Conservation (phyloP, 2,329 filamentous ascomycete species). For the Sclerotinia minor region DNA sequence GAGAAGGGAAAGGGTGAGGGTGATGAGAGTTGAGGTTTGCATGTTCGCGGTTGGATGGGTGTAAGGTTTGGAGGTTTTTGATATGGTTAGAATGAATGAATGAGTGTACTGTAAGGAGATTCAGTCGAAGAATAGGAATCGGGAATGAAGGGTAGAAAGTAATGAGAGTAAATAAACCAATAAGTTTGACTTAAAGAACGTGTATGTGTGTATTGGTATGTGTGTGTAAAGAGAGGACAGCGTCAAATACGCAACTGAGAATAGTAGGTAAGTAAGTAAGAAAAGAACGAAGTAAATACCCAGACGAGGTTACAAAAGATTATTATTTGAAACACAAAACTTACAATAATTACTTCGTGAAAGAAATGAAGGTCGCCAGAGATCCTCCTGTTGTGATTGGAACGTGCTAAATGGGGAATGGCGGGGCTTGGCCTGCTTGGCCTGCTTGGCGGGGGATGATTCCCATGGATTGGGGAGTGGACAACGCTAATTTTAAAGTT, state of each 20-base stretch:
- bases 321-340: not conserved
- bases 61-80: not conserved
- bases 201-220: not conserved
- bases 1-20: conserved; percentile 31
- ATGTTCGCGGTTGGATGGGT: conserved; percentile 28
- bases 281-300: not conserved
- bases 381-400: conserved; percentile 11
- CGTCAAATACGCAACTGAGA: conserved; percentile 16
- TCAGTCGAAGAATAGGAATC: not conserved
- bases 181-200: not conserved
- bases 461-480: not conserved
- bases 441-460: conserved; percentile 10
- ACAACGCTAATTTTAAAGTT: conserved; percentile 16
- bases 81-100: not conserved
- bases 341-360: not conserved
- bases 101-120: not conserved
- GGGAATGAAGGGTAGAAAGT: not conserved
- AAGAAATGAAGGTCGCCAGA: conserved; percentile 10
- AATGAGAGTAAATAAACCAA: not conserved
- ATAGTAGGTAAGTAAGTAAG: too few relatives aligned
- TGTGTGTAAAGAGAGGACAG: conserved; percentile 23
- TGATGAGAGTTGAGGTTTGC: conserved; percentile 33
- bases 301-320: too few relatives aligned
- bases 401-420: conserved; percentile 11
- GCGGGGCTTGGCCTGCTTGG: conserved; percentile 7